phyloP scores from a whole-genome alignment of 371 early-diverging fungal genomes.

The Lichtheimia hyalospora region DNA sequence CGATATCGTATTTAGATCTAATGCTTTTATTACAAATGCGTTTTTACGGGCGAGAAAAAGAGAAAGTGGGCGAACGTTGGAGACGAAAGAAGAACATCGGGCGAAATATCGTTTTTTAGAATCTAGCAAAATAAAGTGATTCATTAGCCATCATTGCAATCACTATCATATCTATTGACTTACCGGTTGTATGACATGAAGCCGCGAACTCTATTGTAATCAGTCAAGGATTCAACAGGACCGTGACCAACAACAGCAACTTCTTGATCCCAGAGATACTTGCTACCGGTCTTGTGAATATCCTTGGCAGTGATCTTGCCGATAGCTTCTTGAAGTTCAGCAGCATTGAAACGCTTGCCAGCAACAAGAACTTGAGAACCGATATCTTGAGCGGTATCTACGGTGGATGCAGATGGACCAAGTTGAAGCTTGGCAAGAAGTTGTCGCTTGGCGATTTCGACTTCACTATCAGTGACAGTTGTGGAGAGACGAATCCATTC shows the following conservation, averaged over 20 bases:
- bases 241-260: constrained; percentile 32
- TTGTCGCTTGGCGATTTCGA: constrained; percentile 94
- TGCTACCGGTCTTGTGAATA: constrained; percentile 77
- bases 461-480: constrained; percentile 83
- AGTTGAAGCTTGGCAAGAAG: constrained; percentile 85
- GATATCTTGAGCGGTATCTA: constrained; percentile 89
- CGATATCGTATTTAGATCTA: not conserved
- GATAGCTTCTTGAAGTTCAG: constrained; percentile 81
- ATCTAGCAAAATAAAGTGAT: not conserved
- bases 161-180: not conserved
- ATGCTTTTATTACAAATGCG: constrained; percentile 3
- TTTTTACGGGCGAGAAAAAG: not conserved
- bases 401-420: constrained; percentile 76
- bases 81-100: too few species aligned
- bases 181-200: constrained; percentile 69
- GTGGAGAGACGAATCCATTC: constrained; percentile 89
- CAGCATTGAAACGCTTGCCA: constrained; percentile 82
- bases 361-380: constrained; percentile 88
- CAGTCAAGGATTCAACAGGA: constrained; percentile 75
- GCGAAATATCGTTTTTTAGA: not conserved
- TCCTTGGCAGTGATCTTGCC: constrained; percentile 79
- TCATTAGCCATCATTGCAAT: not conserved
- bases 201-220: constrained; percentile 82
- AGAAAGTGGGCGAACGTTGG: too few species aligned
- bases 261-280: constrained; percentile 83